These are phyloP conservation scores for Dendrothele bispora DNA, from an alignment of 768 basidiomycete species.

Conservation along the genomic window DNA sequence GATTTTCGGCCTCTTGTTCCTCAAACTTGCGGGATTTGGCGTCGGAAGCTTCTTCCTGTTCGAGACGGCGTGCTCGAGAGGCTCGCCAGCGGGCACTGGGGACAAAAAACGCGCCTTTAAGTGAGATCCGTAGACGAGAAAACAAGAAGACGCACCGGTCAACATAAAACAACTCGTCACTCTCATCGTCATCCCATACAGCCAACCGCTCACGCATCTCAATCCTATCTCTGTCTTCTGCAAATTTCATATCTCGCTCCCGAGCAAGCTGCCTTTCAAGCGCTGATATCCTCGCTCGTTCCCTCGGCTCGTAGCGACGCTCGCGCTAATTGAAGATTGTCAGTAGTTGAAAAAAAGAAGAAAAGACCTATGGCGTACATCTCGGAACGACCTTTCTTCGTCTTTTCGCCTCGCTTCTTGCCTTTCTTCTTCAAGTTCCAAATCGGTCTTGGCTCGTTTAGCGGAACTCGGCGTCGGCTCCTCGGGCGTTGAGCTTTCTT, in stretches of 20 bases:
- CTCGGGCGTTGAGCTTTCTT: conserved; percentile 34
- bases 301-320: conserved; percentile 89
- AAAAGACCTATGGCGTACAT: conserved; percentile 58
- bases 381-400: conserved; percentile 82
- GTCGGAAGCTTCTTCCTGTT: conserved; percentile 82
- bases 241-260: conserved; percentile 69
- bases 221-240: conserved; percentile 74
- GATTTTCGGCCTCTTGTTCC: conserved; percentile 82
- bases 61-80: conserved; percentile 65
- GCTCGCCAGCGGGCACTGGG: conserved; percentile 83
- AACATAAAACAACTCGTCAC: conserved; percentile 89
- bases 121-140: not conserved
- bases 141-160: conserved; percentile 65
- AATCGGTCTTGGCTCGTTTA: conserved; percentile 67
- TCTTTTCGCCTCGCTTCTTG: conserved; percentile 74
- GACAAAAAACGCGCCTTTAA: conserved; percentile 8
- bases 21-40: conserved; percentile 80
- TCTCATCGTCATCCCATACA: conserved; percentile 91
- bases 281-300: conserved; percentile 75
- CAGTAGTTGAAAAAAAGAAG: not conserved
- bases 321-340: conserved; percentile 62
- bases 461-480: conserved; percentile 36
- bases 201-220: conserved; percentile 84
- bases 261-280: conserved; percentile 77
- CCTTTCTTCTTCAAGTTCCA: conserved; percentile 82